phyloP scores from a whole-genome alignment of 768 basidiomycete species.

The Neoboletus subvelutipes region DNA sequence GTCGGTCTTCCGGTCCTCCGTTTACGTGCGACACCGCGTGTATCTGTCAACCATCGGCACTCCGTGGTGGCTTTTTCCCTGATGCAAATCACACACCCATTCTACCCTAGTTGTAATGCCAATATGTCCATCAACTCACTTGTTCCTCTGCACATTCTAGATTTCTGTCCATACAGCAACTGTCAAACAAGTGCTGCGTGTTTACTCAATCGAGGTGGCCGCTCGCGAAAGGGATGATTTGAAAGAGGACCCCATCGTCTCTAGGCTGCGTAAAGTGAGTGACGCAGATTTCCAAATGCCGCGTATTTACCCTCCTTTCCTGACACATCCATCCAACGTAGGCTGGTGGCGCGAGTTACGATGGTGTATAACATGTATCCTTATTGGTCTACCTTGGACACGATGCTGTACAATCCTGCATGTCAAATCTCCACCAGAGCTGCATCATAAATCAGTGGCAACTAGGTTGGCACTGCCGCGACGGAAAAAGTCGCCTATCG shows the following conservation, averaged over 20 bases:
- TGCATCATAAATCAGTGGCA: slow-evolving; percentile 26
- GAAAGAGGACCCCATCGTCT: slow-evolving; percentile 83
- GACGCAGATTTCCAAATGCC: slow-evolving; percentile 11
- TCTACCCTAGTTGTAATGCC: slow-evolving; percentile 25
- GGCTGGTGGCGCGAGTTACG: slow-evolving; percentile 90
- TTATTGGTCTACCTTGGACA: slow-evolving; percentile 12
- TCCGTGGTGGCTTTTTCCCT: slow-evolving; percentile 6
- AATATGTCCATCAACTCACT: slow-evolving; percentile 30
- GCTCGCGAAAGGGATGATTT: slow-evolving; percentile 83
- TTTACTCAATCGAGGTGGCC: slow-evolving; percentile 85
- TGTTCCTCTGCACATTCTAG: slow-evolving; percentile 40
- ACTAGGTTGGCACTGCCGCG: slow-evolving; percentile 23
- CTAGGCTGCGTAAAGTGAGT: slow-evolving; percentile 76
- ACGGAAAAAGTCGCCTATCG: not conserved
- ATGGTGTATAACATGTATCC: slow-evolving; percentile 58
- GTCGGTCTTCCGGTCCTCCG: slow-evolving; percentile 39
- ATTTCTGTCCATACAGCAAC: slow-evolving; percentile 90
- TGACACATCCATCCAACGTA: slow-evolving; percentile 31
- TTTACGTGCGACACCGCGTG: slow-evolving; percentile 20
- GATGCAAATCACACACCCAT: slow-evolving; percentile 24
- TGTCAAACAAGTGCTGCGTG: slow-evolving; percentile 78
- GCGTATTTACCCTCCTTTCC: slow-evolving; percentile 12
- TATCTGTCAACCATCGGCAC: slow-evolving; percentile 13
- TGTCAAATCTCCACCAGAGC: slow-evolving; percentile 11
- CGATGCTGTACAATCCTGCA: slow-evolving; percentile 14